phyloP scores from a whole-genome alignment of 768 basidiomycete species.

The Tephrocybe rancida region DNA sequence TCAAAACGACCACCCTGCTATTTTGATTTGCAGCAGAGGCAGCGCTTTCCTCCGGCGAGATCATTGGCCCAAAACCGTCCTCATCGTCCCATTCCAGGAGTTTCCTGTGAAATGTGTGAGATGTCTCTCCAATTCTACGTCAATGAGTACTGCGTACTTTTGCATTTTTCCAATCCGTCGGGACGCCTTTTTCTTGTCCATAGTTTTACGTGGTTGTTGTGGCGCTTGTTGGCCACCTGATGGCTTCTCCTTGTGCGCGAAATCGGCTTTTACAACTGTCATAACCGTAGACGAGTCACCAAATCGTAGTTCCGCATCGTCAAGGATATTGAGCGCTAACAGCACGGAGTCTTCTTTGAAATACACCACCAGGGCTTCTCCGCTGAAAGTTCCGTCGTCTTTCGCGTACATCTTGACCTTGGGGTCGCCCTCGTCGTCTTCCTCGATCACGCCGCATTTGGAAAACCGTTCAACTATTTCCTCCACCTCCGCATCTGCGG shows the following conservation, averaged over 20 bases:
- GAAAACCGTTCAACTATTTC: constrained; percentile 87
- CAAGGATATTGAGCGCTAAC: constrained; percentile 81
- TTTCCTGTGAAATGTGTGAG: constrained; percentile 66
- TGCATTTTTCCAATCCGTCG: constrained; percentile 85
- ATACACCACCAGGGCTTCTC: constrained; percentile 94
- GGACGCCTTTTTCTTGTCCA: constrained; percentile 79
- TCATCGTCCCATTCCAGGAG: constrained; percentile 93
- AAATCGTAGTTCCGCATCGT: constrained; percentile 88
- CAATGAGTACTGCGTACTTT: constrained; percentile 50
- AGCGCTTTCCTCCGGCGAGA: constrained; percentile 54
- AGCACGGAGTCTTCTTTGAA: constrained; percentile 96
- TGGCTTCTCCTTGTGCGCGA: constrained; percentile 64
- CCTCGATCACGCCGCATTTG: constrained; percentile 90
- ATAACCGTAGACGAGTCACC: constrained; percentile 78
- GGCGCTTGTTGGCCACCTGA: constrained; percentile 37
- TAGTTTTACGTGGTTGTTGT: constrained; percentile 59
- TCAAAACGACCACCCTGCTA: constrained; percentile 87
- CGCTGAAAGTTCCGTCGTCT: constrained; percentile 86
- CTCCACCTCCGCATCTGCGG: constrained; percentile 69
- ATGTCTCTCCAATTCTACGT: background rate
- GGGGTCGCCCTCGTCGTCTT: constrained; percentile 88
- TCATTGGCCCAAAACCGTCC: constrained; percentile 83
- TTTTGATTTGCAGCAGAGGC: constrained; percentile 48
- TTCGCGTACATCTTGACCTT: constrained; percentile 95
- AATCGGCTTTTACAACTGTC: constrained; percentile 77